Conservation (phyloP, 169 alveolate genomes). For the Miamiensis avidus region DNA sequence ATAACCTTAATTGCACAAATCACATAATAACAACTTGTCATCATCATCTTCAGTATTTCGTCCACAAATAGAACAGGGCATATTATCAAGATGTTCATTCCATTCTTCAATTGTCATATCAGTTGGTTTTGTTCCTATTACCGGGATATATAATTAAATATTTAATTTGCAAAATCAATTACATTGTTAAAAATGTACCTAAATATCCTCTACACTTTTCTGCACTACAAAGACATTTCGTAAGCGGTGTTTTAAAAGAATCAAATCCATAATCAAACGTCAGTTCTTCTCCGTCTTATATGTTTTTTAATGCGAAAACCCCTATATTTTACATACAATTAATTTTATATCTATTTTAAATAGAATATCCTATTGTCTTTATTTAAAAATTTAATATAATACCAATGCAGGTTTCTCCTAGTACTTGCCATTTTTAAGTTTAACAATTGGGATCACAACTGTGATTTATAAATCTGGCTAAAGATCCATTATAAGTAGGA, state of each 20-base stretch:
- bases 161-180: neutral
- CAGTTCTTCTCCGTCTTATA: slow-evolving; percentile 94
- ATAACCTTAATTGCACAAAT: slow-evolving; percentile 50
- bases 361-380: no score
- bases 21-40: slow-evolving; percentile 57
- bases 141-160: neutral
- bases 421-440: slow-evolving; percentile 94
- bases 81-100: slow-evolving; percentile 47
- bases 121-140: slow-evolving; percentile 40
- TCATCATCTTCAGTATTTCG: slow-evolving; percentile 44
- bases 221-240: slow-evolving; percentile 75
- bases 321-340: no score
- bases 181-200: slow-evolving; percentile 51
- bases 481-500: slow-evolving; percentile 95
- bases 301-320: slow-evolving; percentile 93
- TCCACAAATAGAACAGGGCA: slow-evolving; percentile 48
- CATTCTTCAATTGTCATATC: slow-evolving; percentile 52
- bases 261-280: slow-evolving; percentile 94
- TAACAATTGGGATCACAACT: slow-evolving; percentile 98
- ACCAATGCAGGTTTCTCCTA: slow-evolving; percentile 95
- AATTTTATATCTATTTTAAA: no score
- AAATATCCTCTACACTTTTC: slow-evolving; percentile 70
- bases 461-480: slow-evolving; percentile 96
- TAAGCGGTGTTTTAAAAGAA: slow-evolving; percentile 67
- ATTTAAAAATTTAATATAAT: no score